phyloP scores from a whole-genome alignment of 2,329 filamentous ascomycete species.

The Botrytis hyacinthi region DNA sequence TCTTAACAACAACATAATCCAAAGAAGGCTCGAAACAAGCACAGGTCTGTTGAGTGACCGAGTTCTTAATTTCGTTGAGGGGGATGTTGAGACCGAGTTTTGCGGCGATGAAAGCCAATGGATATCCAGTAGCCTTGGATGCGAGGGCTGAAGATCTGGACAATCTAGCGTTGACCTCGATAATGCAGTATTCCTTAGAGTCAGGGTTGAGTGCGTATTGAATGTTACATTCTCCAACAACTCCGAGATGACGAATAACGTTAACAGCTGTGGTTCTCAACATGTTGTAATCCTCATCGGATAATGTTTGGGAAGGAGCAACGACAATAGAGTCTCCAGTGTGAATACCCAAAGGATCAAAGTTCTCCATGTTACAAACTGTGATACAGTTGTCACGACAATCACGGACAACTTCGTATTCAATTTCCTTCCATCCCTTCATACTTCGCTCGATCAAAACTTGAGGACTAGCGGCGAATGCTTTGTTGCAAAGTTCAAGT shows the following conservation, averaged over 20 bases:
- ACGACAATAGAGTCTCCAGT: conserved; percentile 99
- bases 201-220: conserved; percentile 97
- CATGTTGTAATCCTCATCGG: conserved; percentile 99
- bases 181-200: conserved; percentile 95
- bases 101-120: conserved; percentile 92
- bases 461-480: conserved; percentile 88
- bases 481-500: conserved; percentile 86
- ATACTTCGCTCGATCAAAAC: conserved; percentile 98
- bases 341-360: conserved; percentile 94
- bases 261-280: conserved; percentile 96
- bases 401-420: conserved; percentile 97
- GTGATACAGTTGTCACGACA: conserved; percentile 98
- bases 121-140: conserved; percentile 97
- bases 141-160: conserved; percentile 95
- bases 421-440: conserved; percentile 99
- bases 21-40: conserved; percentile 98
- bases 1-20: conserved; percentile 98
- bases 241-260: conserved; percentile 93
- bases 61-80: conserved; percentile 92
- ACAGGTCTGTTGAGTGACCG: conserved; percentile 96
- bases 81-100: conserved; percentile 97
- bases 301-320: conserved; percentile 92
- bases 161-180: conserved; percentile 97
- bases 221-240: conserved; percentile 98
- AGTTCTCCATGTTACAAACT: conserved; percentile 99